Evolutionary conservation across 129 eudicot genomes (phyloP), one percentile per base, ranked within the genome.

Genomic region (Lactuca saligna): DNA sequence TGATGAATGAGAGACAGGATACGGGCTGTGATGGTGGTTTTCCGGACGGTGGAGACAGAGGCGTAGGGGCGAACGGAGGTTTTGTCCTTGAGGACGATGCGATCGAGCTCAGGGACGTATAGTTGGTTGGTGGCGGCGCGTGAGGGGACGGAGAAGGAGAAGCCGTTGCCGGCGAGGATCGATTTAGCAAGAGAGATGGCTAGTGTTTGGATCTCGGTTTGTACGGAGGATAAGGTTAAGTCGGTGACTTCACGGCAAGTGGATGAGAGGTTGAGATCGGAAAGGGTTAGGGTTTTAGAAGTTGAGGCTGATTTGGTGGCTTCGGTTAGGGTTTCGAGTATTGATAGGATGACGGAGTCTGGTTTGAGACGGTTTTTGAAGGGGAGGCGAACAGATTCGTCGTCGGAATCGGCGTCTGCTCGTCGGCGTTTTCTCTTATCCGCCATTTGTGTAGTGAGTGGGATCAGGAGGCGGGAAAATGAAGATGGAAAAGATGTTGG

Each of bases 51-150:
- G 7, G 95, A 65, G 3, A 89, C 95, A 41, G 73, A 60, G 42
- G 96, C 80, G 78, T 84, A 92, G 6, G 89, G 91, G 31, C 98
- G 95, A 1, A 68, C 20, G 4, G 95, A 80, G 6, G 91, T 44
- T 59, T 92, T 88, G 65, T 92, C 95, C 38, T 88, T 92, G 34
- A 92, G 66, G 5, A 92, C 98, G 39, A 92, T 92, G 35, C 98
- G 96, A 29, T 92, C 98, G 48, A 92, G 98, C 69, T 92, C 96
- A 11, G 95, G 89, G 65, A 92, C 93, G 81, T 92, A 88, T 42
- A 92, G 91, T 55, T 88, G 98, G 78, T 88, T 92, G 20, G 86
- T 80, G 87, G 91, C 75, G 81, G 98, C 77, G 78, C 95, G 95
- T 56, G 98, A 92, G 63, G 98, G 98, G 73, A 88, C 91, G 75